Conservation (phyloP, 345 rosid species). For the Bruguiera gymnorhiza region DNA sequence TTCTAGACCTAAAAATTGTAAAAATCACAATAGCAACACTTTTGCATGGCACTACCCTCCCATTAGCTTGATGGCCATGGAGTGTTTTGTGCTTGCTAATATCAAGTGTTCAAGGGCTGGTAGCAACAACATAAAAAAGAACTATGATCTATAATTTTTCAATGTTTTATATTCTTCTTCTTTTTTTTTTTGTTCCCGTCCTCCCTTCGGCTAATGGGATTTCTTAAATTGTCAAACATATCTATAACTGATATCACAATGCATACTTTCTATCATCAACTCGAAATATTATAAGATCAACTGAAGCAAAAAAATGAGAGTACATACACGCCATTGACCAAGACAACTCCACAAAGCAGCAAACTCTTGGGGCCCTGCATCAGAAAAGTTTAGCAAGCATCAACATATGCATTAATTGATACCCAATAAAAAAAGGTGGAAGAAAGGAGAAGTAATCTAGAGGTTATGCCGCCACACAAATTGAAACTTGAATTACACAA, state of each 20-base stretch:
- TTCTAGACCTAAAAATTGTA: too few relatives aligned
- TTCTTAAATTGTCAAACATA: neutral
- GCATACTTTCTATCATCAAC: neutral
- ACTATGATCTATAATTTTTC: too few relatives aligned
- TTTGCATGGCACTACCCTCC: too few relatives aligned
- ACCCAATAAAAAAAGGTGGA: neutral
- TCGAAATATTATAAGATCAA: neutral
- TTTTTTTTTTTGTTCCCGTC: neutral
- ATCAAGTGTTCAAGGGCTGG: too few relatives aligned
- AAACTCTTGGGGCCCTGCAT: slow-evolving; percentile 58
- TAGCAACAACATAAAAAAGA: too few relatives aligned
- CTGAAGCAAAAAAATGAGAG: neutral
- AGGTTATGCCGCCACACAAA: neutral
- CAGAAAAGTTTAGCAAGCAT: neutral
- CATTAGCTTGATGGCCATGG: too few relatives aligned
- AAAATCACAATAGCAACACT: too few relatives aligned
- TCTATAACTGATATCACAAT: neutral
- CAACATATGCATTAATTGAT: neutral
- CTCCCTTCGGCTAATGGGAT: neutral
- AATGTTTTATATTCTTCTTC: neutral
- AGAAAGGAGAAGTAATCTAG: neutral
- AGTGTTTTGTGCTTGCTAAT: too few relatives aligned
- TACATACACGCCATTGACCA: slow-evolving; percentile 66
- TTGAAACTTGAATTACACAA: neutral
- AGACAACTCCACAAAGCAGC: slow-evolving; percentile 64